phyloP scores from a whole-genome alignment of 2,329 filamentous ascomycete genomes.

The Erysiphe neolycopersici region DNA sequence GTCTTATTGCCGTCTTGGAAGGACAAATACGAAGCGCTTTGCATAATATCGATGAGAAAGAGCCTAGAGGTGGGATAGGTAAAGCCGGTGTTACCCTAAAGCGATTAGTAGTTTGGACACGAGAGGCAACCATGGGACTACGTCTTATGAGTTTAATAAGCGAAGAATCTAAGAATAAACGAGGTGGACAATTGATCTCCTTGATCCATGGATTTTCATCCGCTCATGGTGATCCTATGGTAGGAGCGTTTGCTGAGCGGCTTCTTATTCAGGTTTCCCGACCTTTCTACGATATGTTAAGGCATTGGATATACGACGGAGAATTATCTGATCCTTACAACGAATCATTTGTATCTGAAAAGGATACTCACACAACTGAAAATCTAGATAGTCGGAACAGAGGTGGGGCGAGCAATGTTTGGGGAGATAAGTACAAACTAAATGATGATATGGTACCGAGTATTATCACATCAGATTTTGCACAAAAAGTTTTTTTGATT shows the following conservation, averaged over 20 bases:
- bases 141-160: slow-evolving; percentile 84
- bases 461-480: slow-evolving; percentile 81
- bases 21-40: slow-evolving; percentile 71
- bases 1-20: slow-evolving; percentile 74
- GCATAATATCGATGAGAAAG: slow-evolving; percentile 39
- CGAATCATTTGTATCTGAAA: slow-evolving; percentile 87
- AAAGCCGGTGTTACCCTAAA: slow-evolving; percentile 85
- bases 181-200: slow-evolving; percentile 76
- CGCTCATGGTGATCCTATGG: slow-evolving; percentile 84
- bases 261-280: slow-evolving; percentile 65
- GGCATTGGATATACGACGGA: slow-evolving; percentile 94
- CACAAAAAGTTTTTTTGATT: slow-evolving; percentile 88
- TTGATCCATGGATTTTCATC: slow-evolving; percentile 83
- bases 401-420: slow-evolving; percentile 60
- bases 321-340: slow-evolving; percentile 88
- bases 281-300: slow-evolving; percentile 89
- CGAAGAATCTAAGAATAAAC: slow-evolving; percentile 62
- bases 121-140: slow-evolving; percentile 87
- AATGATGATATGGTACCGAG: slow-evolving; percentile 68
- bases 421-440: slow-evolving; percentile 92
- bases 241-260: slow-evolving; percentile 76
- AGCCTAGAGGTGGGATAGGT: slow-evolving; percentile 43
- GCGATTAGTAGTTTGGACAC: slow-evolving; percentile 87
- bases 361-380: slow-evolving; percentile 25
- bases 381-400: slow-evolving; percentile 22